Base-by-base conservation (phyloP, 2,329 filamentous ascomycete genomes). In the Epichloe amarillans region DNA sequence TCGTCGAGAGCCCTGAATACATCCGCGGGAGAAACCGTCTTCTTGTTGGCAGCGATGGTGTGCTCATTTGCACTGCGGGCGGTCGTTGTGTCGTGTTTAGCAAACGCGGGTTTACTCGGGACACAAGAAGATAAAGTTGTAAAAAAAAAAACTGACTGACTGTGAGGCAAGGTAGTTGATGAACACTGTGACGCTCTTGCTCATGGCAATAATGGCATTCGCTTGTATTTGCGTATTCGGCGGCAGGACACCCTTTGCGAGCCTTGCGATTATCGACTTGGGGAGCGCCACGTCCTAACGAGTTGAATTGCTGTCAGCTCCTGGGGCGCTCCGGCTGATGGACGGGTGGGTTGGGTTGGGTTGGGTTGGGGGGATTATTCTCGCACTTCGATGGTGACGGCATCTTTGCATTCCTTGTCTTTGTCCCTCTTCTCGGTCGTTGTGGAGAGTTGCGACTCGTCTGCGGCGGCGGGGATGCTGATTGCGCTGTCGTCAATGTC, bases 181-280 rank as follows among this genome's bases (percentile, higher is more conserved):
- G 61, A 93, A 93, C 0, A 93, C 82, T 1, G 85, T 90, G 7
- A 87, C 84, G 66, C 84, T 86, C 69, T 90, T 90, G 57, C 80
- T 84, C 70, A 93, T 76, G 10, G 86, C 87, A 48, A 88, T 69
- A 50, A 90, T 78, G 41, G 87, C 87, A 69, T 89, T 88, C 61
- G 83, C 86, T 64, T 91, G 86, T 46, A 91, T 86, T 66, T 88
- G 84, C 5, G 86, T 90, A 63, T 89, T 89, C 5, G 85, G 75
- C 1, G 87, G 86, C 5, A 93, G 71, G 5, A 88, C 85, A 40
- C 85, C 84, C 69, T 91, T 91, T 40, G 86, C 84, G 36, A 93
- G 74, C 50, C 86, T 76, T 49, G 84, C 85, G 57, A 91, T 83
- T 67, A 91, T 88, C 6, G 85, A 88, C 62, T 87, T 88, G 35